phyloP scores from a whole-genome alignment of 441 rosid species.

The Capsella rubella region DNA sequence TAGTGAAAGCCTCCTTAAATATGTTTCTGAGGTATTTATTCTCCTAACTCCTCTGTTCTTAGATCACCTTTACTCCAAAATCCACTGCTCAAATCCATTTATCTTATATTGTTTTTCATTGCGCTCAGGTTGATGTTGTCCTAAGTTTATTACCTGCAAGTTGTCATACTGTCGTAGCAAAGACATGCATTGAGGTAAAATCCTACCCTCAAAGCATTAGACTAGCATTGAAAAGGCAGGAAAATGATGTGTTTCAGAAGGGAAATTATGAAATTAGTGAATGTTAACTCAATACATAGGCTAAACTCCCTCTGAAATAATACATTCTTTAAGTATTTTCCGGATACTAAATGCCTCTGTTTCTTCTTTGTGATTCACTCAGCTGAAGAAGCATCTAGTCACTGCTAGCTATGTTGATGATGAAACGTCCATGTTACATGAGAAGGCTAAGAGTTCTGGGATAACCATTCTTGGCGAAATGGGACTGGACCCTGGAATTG shows the following conservation, averaged over 20 bases:
- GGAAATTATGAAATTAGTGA: background rate
- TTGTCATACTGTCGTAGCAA: conserved; percentile 74
- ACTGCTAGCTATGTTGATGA: conserved; percentile 96
- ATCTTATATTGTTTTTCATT: conserved; percentile 4
- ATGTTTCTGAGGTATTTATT: conserved; percentile 78
- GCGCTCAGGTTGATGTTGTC: conserved; percentile 82
- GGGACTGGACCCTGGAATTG: conserved; percentile 98
- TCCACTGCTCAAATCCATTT: background rate
- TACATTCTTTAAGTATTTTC: conserved; percentile 13
- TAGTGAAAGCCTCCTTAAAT: conserved; percentile 64
- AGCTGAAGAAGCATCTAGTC: conserved; percentile 90
- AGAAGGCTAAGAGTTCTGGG: conserved; percentile 78
- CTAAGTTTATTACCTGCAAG: conserved; percentile 85
- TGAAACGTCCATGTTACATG: conserved; percentile 66
- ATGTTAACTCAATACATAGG: background rate
- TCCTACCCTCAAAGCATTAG: conserved; percentile 27
- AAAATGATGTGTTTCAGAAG: background rate
- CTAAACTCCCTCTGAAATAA: background rate
- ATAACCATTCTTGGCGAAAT: conserved; percentile 91
- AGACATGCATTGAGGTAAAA: conserved; percentile 79
- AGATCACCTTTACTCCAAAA: conserved; percentile 9
- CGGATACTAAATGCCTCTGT: background rate
- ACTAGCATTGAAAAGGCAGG: conserved; percentile 2
- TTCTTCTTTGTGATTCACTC: conserved; percentile 44
- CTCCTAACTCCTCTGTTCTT: conserved; percentile 14